A percentile compares a stretch with the other conserved stretches of the same genome.
phyloP scores from a whole-genome alignment of 805 yeast genomes.

The Ogataea corticis region DNA sequence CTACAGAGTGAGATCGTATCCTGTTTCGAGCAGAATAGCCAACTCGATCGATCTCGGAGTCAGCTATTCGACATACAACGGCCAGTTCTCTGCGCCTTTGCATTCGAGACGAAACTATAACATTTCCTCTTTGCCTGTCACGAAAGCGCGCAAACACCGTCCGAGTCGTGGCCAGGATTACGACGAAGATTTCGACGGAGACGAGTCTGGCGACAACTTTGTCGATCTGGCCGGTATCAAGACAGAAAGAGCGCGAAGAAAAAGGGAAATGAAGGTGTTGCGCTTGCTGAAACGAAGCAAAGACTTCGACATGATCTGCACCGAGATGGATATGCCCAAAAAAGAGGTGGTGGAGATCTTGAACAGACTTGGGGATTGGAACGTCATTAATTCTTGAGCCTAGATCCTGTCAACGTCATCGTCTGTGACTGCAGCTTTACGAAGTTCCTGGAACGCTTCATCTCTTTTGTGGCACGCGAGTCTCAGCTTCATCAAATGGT shows the following conservation, averaged over 20 bases:
- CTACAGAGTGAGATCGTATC: constrained; percentile 77
- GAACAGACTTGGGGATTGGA: constrained; percentile 48
- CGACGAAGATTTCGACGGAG: constrained; percentile 12
- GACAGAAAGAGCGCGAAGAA: constrained; percentile 22
- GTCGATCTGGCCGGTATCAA: constrained; percentile 23
- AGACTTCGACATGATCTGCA: constrained; percentile 67
- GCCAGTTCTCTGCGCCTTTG: constrained; percentile 3
- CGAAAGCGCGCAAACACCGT: constrained; percentile 19
- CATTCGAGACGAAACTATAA: constrained; percentile 14
- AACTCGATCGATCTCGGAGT: constrained; percentile 36
- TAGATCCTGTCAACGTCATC: constrained; percentile 21
- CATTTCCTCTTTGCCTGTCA: constrained; percentile 20
- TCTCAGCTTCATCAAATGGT: constrained; percentile 56
- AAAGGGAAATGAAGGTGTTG: constrained; percentile 39
- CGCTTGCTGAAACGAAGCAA: constrained; percentile 52
- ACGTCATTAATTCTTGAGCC: constrained; percentile 38
- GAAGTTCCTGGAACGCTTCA: constrained; percentile 17
- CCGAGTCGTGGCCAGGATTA: constrained; percentile 23
- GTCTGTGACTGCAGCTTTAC: constrained; percentile 15
- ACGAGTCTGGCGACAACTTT: constrained; percentile 25
- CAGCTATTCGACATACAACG: constrained; percentile 10
- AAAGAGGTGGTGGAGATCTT: constrained; percentile 52
- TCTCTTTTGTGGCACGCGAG: constrained; percentile 41
- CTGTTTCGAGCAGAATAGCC: constrained; percentile 50
- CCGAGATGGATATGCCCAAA: constrained; percentile 59